Conservation (phyloP, 2,329 filamentous ascomycete species). For the Pestalotiopsis fici region DNA sequence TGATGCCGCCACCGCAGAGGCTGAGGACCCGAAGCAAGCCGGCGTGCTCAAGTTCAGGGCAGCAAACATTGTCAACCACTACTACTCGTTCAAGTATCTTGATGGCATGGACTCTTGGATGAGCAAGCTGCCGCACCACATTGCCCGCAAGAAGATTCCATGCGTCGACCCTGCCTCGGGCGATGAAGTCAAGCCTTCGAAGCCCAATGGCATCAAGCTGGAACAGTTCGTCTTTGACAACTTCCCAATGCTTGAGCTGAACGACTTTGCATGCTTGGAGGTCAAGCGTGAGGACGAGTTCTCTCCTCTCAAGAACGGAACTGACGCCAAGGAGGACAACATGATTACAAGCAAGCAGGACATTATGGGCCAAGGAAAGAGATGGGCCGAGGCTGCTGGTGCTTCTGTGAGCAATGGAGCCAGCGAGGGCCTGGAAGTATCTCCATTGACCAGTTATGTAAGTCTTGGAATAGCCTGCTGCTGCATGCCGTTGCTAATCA, state of each 20-base stretch:
- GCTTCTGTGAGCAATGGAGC: conserved; percentile 60
- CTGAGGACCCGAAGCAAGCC: conserved; percentile 77
- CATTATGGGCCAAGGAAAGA: conserved; percentile 85
- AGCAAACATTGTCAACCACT: conserved; percentile 99
- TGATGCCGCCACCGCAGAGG: conserved; percentile 83
- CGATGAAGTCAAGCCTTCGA: conserved; percentile 83
- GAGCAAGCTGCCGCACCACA: conserved; percentile 87
- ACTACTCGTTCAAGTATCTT: conserved; percentile 94
- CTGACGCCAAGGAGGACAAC: conserved; percentile 69
- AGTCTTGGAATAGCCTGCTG: conserved; percentile 36
- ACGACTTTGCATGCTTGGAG: conserved; percentile 94
- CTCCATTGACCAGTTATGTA: conserved; percentile 93
- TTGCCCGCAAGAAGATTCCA: conserved; percentile 98
- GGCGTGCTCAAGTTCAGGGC: conserved; percentile 92
- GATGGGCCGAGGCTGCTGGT: conserved; percentile 81
- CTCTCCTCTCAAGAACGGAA: conserved; percentile 87
- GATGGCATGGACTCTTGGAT: conserved; percentile 87
- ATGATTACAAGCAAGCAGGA: conserved; percentile 89
- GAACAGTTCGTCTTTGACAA: conserved; percentile 99
- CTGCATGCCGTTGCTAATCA: conserved; percentile 16
- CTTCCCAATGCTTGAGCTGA: conserved; percentile 83
- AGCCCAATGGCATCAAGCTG: conserved; percentile 97
- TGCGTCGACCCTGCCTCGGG: conserved; percentile 76
- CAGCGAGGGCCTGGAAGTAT: conserved; percentile 81
- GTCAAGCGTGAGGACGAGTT: conserved; percentile 98